Evolutionary conservation across 352 stramenopile genomes (phyloP).

Genomic region (Thraustochytrium sp.): DNA sequence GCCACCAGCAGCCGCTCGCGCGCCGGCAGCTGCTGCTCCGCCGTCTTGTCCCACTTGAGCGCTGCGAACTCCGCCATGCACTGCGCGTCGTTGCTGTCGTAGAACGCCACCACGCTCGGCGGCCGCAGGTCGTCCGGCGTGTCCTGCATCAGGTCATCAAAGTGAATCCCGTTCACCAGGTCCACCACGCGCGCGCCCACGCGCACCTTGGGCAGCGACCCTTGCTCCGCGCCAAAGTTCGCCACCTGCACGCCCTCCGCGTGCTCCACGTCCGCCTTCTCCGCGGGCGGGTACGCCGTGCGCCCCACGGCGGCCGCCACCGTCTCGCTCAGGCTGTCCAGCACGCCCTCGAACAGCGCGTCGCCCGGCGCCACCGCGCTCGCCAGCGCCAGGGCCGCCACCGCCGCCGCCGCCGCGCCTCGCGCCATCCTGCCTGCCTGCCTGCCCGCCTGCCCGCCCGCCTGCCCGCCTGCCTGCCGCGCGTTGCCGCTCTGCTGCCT

Average conservation of each 20-base stretch:
- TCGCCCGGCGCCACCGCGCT: not conserved
- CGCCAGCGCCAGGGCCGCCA: not conserved
- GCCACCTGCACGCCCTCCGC: not conserved
- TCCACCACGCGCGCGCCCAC: conserved; percentile 2
- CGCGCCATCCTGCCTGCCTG: no score
- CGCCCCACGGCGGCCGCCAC: not conserved
- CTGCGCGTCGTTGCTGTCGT: not conserved
- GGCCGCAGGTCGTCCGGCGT: conserved; percentile 27
- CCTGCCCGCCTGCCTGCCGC: no score
- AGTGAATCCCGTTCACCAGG: conserved; percentile 34
- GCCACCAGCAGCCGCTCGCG: conserved; percentile 16
- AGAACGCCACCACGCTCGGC: conserved; percentile 34
- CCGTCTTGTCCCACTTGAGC: conserved; percentile 14
- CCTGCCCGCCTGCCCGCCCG: no score
- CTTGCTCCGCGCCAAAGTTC: not conserved
- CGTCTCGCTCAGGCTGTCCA: not conserved
- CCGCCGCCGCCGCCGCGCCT: not conserved
- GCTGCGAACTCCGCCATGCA: conserved; percentile 30
- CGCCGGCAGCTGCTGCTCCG: conserved; percentile 28
- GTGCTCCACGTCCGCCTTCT: not conserved
- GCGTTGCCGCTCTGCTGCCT: no score
- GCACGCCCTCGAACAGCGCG: not conserved
- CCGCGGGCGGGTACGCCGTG: not conserved
- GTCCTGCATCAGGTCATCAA: conserved; percentile 41
- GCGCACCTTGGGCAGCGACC: conserved; percentile 11